Evolutionary conservation across 169 alveolate species (phyloP), one percentile per base, ranked within the genome.

Genomic region (Plasmodium blacklocki): DNA sequence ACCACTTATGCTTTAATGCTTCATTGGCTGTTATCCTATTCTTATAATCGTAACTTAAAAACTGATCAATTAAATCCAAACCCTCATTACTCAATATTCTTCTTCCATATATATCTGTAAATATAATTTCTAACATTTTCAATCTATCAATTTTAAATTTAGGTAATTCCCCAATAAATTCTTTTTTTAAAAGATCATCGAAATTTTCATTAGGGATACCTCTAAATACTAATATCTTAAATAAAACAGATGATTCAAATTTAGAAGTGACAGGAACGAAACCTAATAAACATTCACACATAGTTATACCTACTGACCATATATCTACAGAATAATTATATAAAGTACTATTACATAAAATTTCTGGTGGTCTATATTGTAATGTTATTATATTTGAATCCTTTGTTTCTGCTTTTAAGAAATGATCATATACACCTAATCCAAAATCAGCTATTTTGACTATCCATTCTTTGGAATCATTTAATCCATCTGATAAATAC

Each of bases 11-110:
- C 21, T 88, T 80, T 14, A 96, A 73, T 26, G 96, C 96, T 67
- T 95, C 96, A 62, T 91, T 85, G 21, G 97, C 97, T 29, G 97
- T 95, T 1, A 96, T 94, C 74, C 98, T 92, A 68, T 92, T 88
- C 18, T 85, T 83, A 21, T 97, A 97, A 73, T 93, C 91, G 73
- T 88, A 94, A 47, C 93, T 93, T 32, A 96, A 93, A 93, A 96
- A 95, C 64, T 92, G 93, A 32, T 92, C 94, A 21, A 96, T 59
- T 62, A 96, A 80, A 62, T 96, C 98, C 21, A 96, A 93, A 18
- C 97, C 97, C 15, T 94, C 93, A 45, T 93, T 95, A 68, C 94
- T 93, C 39, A 94, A 54, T 43, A 94, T 87, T 72, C 72, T 92
- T 47, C 96, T 68, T 6, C 96, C 96, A 67, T 92, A 94, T 49